These are phyloP conservation scores for Lasiodiplodia gonubiensis DNA, from an alignment of 2,329 filamentous ascomycete species.

Conservation along the genomic window DNA sequence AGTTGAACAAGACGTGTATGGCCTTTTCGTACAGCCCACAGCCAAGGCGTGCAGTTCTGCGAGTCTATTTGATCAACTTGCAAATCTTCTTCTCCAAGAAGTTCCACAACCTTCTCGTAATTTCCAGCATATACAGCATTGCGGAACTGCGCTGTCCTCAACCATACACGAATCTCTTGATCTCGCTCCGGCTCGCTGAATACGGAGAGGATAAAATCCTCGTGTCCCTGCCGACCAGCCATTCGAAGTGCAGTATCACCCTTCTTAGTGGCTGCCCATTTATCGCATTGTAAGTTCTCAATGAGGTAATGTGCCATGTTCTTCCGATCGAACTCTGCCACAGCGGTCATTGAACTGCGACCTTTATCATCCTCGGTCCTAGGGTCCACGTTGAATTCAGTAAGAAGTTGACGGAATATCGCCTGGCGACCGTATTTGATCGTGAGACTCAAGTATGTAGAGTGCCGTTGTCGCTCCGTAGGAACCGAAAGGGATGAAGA, in stretches of 20 bases:
- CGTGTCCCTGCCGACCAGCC: neutral
- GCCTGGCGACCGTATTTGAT: neutral
- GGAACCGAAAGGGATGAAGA: neutral
- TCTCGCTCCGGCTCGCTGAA: neutral
- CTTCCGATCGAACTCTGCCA: neutral
- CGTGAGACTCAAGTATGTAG: neutral
- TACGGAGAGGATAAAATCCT: neutral
- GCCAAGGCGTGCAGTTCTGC: neutral
- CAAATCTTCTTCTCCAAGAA: neutral
- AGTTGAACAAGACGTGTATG: neutral
- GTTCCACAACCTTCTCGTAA: neutral
- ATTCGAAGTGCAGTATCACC: neutral
- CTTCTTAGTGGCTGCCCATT: neutral
- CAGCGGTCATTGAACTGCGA: neutral
- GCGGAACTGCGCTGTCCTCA: constrained; percentile 7
- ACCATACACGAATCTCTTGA: constrained; percentile 2
- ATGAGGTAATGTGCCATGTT: neutral
- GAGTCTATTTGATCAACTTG: neutral
- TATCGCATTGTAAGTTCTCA: neutral
- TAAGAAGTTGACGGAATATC: neutral
- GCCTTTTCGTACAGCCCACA: neutral
- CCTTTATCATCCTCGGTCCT: neutral
- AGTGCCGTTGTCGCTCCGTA: neutral
- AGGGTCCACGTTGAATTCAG: neutral
- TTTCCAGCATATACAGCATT: neutral